Percentiles rank a stretch among this genome's conserved stretches.
Conservation (phyloP, 805 yeast species). For the Saturnispora silvae region DNA sequence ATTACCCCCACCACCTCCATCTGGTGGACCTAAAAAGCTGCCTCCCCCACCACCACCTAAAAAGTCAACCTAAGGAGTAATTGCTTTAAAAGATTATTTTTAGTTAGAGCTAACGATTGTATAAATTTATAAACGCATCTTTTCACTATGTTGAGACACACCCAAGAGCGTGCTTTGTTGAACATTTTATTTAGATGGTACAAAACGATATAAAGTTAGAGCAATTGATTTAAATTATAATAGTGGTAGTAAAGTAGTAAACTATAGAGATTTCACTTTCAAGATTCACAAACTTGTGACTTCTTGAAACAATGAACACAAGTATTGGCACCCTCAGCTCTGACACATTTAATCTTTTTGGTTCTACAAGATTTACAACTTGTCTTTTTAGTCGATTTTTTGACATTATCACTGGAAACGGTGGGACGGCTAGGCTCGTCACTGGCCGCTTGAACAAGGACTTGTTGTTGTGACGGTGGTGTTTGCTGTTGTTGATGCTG, state of each 20-base stretch:
- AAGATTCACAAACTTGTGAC: conserved; percentile 33
- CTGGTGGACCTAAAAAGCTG: neutral
- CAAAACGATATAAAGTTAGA: neutral
- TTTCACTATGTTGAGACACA: too few relatives aligned
- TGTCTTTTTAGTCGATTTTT: conserved; percentile 23
- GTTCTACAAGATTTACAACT: conserved; percentile 26
- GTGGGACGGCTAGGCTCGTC: too few relatives aligned
- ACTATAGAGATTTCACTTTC: too few relatives aligned
- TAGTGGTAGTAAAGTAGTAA: too few relatives aligned
- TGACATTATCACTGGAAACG: conserved; percentile 4
- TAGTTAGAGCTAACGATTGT: too few relatives aligned
- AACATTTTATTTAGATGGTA: too few relatives aligned
- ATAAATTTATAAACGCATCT: too few relatives aligned
- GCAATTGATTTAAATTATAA: too few relatives aligned
- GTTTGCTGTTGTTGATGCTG: neutral
- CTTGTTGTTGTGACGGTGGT: neutral
- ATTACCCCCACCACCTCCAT: conserved; percentile 1
- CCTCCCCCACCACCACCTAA: conserved; percentile 10
- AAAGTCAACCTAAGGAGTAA: too few relatives aligned
- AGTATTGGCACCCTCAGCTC: conserved; percentile 16
- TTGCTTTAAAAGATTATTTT: too few relatives aligned
- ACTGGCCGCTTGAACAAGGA: too few relatives aligned
- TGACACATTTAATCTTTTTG: conserved; percentile 27
- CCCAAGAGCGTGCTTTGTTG: too few relatives aligned
- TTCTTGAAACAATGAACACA: conserved; percentile 25